Percentiles rank a stretch among this genome's conserved stretches.
Evolutionary conservation across 2,329 filamentous ascomycete species (phyloP).

Genomic region (Camptophora hylomeconis): DNA sequence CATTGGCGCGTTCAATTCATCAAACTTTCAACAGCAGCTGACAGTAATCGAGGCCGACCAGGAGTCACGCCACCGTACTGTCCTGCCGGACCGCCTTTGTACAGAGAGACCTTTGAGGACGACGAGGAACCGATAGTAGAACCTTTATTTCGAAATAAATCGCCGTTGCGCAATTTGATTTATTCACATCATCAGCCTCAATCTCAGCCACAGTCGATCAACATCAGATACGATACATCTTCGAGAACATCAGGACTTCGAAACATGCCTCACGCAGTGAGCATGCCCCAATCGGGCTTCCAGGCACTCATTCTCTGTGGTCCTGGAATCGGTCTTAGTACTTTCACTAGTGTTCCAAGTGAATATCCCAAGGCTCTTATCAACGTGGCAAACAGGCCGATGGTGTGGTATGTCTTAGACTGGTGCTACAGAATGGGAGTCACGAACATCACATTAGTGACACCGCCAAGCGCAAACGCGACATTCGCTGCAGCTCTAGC

Average conservation of each 20-base stretch:
- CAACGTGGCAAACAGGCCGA: slow-evolving; percentile 37
- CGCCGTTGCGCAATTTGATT: too few species aligned
- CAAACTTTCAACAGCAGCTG: too few species aligned
- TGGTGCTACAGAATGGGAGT: slow-evolving; percentile 37
- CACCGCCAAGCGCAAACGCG: slow-evolving; percentile 29
- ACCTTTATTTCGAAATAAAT: too few species aligned
- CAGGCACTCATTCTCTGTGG: slow-evolving; percentile 36
- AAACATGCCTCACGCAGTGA: slow-evolving; percentile 18
- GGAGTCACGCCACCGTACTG: slow-evolving; percentile 2
- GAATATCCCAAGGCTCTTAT: slow-evolving; percentile 37
- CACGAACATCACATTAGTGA: slow-evolving; percentile 34
- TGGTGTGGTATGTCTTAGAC: slow-evolving; percentile 37
- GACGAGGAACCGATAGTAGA: background rate
- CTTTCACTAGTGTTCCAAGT: slow-evolving; percentile 36
- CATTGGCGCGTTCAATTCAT: too few species aligned
- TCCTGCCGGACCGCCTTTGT: slow-evolving; percentile 3
- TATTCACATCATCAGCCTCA: too few species aligned
- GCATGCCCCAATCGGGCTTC: slow-evolving; percentile 26
- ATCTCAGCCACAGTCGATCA: too few species aligned
- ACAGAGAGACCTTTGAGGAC: slow-evolving; percentile 3
- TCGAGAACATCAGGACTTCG: too few species aligned
- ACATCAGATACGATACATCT: too few species aligned
- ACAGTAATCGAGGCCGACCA: too few species aligned
- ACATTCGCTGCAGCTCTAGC: slow-evolving; percentile 34
- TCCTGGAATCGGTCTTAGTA: slow-evolving; percentile 36